Base-by-base conservation (phyloP, 805 yeast genomes). In the Scheffersomyces amazonensis region DNA sequence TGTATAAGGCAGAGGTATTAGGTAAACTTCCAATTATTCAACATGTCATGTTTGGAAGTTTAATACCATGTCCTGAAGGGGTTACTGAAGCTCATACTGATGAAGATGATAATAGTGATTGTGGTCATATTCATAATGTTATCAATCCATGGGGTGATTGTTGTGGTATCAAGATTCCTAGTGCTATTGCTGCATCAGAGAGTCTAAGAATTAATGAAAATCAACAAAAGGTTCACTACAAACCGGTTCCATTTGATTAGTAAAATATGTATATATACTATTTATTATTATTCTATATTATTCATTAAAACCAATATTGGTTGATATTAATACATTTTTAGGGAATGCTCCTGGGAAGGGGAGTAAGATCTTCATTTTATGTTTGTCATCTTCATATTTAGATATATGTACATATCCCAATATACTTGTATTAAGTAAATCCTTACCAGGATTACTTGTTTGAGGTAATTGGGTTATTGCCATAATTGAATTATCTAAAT, bases 141-240 rank as follows among this genome's bases (percentile, higher is more conserved):
- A 44, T 53, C 2, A 75, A 68, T 41, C 80, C 87, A 2, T 93
- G 96, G 96, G 98, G 96, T 7, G 98, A 93, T 58, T 93, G 99
- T 54, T 93, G 99, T 66, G 99, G 99, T 6, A 93, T 93, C 35
- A 87, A 87, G 54, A 76, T 93, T 2, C 99, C 99, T 0, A 88
- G 96, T 62, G 96, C 97, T 0, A 78, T 89, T 40, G 98, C 96
- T 0, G 99, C 96, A 0, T 75, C 81, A 12, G 81, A 79, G 44
- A 64, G 78, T 62, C 18, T 44, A 16, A 39, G 40, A 24, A 18
- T 10, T n/a, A 11, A 11, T 41, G 64, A 69, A 36, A 63, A 43
- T 30, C 34, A 56, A 22, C 50, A 53, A 22, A 58, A 57, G 38
- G 24, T 32, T 10, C 11, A 16, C n/a, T 35, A 41, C 3, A 69